Percentiles rank a stretch among this genome's conserved stretches.
Conservation (phyloP, 2,329 filamentous ascomycete genomes). For the Epichloe bromicola region DNA sequence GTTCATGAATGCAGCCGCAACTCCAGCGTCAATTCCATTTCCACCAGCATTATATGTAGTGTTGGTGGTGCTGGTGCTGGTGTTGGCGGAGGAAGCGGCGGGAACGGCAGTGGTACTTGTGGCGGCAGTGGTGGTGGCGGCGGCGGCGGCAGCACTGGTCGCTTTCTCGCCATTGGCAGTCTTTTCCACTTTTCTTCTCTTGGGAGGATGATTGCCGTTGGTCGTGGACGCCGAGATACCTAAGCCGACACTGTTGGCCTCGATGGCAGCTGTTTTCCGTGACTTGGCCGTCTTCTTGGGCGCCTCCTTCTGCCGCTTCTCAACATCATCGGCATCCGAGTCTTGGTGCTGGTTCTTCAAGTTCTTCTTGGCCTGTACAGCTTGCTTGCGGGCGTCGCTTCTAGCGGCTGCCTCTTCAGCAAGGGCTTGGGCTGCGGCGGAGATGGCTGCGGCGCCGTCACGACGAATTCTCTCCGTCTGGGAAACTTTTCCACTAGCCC, state of each 20-base stretch:
- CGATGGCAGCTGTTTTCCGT: constrained; percentile 48
- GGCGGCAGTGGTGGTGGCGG: not conserved
- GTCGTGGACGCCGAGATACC: constrained; percentile 48
- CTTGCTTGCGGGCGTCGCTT: constrained; percentile 75
- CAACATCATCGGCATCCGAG: constrained; percentile 65
- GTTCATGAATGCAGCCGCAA: constrained; percentile 41
- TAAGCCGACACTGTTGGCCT: constrained; percentile 42
- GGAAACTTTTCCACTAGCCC: constrained; percentile 47
- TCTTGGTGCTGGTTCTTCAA: constrained; percentile 57
- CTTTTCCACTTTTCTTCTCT: constrained; percentile 75
- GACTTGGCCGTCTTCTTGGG: constrained; percentile 55
- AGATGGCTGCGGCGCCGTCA: constrained; percentile 66
- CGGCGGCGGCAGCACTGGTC: constrained; percentile 11
- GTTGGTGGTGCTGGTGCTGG: not conserved
- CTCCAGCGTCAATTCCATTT: not conserved
- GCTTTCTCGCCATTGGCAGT: constrained; percentile 32
- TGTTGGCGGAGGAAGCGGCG: not conserved
- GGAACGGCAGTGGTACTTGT: not conserved
- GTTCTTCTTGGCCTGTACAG: constrained; percentile 62
- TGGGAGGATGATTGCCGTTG: constrained; percentile 46
- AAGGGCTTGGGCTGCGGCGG: constrained; percentile 61
- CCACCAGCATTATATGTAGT: not conserved
- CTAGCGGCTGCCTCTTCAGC: constrained; percentile 75
- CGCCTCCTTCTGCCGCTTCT: constrained; percentile 34
- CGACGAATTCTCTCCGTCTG: constrained; percentile 62